A percentile compares a stretch with the other conserved stretches of the same genome.
These are phyloP conservation scores for Nidula niveotomentosa DNA, from an alignment of 1,284 basidiomycete species.

Conservation along the genomic window DNA sequence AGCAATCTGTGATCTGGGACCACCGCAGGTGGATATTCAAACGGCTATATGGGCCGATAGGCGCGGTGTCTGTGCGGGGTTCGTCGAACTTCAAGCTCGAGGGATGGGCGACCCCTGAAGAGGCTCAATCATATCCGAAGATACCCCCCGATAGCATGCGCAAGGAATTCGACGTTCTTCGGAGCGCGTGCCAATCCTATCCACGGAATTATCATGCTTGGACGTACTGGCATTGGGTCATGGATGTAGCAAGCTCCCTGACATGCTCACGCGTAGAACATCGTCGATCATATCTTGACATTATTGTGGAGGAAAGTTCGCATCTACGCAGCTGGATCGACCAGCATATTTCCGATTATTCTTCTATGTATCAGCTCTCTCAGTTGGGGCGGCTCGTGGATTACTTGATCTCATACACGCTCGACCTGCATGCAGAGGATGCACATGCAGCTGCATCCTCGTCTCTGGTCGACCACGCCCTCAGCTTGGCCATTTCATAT, in stretches of 20 bases:
- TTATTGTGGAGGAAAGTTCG: constrained; percentile 36
- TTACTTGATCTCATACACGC: background rate
- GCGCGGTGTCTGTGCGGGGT: constrained; percentile 1
- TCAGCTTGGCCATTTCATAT: constrained; percentile 44
- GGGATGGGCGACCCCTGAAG: constrained; percentile 20
- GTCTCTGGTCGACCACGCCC: constrained; percentile 37
- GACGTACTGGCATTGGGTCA: constrained; percentile 52
- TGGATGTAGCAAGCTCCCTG: constrained; percentile 25
- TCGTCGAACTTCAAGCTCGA: constrained; percentile 5
- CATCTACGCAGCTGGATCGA: constrained; percentile 51
- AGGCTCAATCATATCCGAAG: constrained; percentile 21
- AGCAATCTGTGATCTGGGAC: constrained; percentile 66
- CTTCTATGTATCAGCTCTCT: constrained; percentile 54
- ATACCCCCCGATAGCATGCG: constrained; percentile 30
- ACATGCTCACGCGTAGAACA: constrained; percentile 7
- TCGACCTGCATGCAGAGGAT: no score
- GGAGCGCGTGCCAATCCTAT: constrained; percentile 53
- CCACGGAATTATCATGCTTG: constrained; percentile 71
- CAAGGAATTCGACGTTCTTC: constrained; percentile 43
- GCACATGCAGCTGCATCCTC: background rate
- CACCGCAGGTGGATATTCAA: constrained; percentile 64
- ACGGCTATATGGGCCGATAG: constrained; percentile 20
- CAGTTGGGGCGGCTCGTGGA: constrained; percentile 24
- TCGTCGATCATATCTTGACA: constrained; percentile 19
- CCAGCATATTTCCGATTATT: constrained; percentile 61